These are phyloP conservation scores for Fusarium austroafricanum DNA, from an alignment of 2,329 filamentous ascomycete species.

Conservation along the genomic window DNA sequence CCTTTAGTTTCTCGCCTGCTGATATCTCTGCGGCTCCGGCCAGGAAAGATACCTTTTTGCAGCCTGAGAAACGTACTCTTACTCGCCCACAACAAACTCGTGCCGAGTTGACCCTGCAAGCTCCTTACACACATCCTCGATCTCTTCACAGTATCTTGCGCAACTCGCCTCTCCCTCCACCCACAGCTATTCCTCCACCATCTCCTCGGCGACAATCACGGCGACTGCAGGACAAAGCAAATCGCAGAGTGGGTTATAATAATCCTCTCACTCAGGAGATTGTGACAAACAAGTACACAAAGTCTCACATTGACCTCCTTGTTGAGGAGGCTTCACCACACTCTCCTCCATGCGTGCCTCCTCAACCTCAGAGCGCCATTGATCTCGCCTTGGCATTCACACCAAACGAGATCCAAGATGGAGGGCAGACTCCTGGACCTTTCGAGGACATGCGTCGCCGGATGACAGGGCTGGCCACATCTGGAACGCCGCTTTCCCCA, in stretches of 20 bases:
- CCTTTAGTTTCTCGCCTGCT: constrained; percentile 60
- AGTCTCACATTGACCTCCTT: constrained; percentile 72
- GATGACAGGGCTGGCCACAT: constrained; percentile 61
- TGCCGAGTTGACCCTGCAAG: constrained; percentile 43
- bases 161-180: constrained; percentile 71
- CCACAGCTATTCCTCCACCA: constrained; percentile 60
- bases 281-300: constrained; percentile 70
- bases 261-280: constrained; percentile 73
- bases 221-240: constrained; percentile 65
- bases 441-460: constrained; percentile 72
- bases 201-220: constrained; percentile 66
- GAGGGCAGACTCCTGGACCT: constrained; percentile 71
- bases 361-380: constrained; percentile 56
- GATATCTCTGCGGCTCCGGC: constrained; percentile 45
- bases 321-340: constrained; percentile 66
- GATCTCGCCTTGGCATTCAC: constrained; percentile 65
- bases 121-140: constrained; percentile 69
- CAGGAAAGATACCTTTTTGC: constrained; percentile 8
- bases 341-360: constrained; percentile 51
- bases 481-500: constrained; percentile 57
- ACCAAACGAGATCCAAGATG: constrained; percentile 67
- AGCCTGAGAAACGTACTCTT: constrained; percentile 31
- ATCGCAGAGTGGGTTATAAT: constrained; percentile 70
- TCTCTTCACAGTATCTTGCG: constrained; percentile 72
- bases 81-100: constrained; percentile 30